Conservation (phyloP, 805 yeast species). For the Metschnikowia borealis region DNA sequence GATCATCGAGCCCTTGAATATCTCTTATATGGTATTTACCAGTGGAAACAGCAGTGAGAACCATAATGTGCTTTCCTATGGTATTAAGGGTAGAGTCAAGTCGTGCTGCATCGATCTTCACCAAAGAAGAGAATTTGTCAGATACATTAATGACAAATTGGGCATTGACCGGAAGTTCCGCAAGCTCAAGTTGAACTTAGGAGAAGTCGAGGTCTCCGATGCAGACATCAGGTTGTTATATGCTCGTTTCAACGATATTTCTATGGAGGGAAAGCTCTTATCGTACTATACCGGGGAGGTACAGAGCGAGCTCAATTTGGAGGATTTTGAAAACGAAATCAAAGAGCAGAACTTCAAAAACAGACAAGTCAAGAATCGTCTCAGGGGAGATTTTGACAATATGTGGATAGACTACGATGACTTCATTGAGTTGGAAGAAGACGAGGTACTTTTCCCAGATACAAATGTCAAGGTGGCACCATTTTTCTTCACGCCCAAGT, state of each 20-base stretch:
- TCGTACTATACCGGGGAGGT: constrained; percentile 16
- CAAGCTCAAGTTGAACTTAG: constrained; percentile 58
- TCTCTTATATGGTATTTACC: constrained; percentile 36
- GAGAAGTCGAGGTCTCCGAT: constrained; percentile 63
- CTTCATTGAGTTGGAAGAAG: constrained; percentile 62
- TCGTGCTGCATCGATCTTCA: constrained; percentile 37
- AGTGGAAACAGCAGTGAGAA: constrained; percentile 20
- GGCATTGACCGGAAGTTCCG: constrained; percentile 35
- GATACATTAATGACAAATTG: constrained; percentile 37
- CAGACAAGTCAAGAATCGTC: neutral
- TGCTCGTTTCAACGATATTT: constrained; percentile 58
- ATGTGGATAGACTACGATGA: constrained; percentile 78
- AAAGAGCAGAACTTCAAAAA: constrained; percentile 3
- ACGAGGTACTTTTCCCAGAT: constrained; percentile 35
- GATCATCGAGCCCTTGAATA: constrained; percentile 36
- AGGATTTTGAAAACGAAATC: constrained; percentile 9
- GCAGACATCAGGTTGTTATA: constrained; percentile 67
- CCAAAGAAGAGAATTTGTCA: constrained; percentile 34
- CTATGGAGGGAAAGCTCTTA: constrained; percentile 27
- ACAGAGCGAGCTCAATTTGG: constrained; percentile 8
- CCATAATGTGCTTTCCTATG: constrained; percentile 32
- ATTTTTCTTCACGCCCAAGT: constrained; percentile 50
- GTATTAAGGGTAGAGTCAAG: constrained; percentile 33
- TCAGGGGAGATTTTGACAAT: constrained; percentile 25
- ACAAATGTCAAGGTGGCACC: constrained; percentile 47